Evolutionary conservation across 495 filamentous ascomycete species (phyloP).

Genomic region (Penicillium tannophilum): DNA sequence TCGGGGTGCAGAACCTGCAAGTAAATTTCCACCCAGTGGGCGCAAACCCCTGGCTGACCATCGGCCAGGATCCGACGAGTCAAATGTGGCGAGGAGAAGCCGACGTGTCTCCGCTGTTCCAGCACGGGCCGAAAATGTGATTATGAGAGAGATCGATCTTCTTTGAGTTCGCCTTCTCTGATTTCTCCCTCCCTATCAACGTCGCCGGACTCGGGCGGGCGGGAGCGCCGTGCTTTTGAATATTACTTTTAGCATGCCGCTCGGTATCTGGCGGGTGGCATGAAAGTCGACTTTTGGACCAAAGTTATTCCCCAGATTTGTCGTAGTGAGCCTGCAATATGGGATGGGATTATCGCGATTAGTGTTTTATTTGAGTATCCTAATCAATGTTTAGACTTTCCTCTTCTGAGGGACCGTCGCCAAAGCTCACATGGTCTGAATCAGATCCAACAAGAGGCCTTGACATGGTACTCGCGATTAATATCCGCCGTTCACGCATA

Average conservation of each 20-base stretch:
- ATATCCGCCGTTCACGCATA: slow-evolving; percentile 37
- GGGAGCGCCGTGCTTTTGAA: slow-evolving; percentile 49
- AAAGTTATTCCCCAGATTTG: slow-evolving; percentile 55
- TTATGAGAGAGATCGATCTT: slow-evolving; percentile 12
- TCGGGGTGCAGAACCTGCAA: slow-evolving; percentile 33
- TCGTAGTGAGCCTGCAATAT: slow-evolving; percentile 55
- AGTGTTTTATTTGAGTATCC: slow-evolving; percentile 52
- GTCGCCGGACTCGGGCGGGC: slow-evolving; percentile 15
- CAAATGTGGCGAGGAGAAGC: slow-evolving; percentile 68
- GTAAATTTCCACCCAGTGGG: slow-evolving; percentile 12
- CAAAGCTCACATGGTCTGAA: slow-evolving; percentile 6
- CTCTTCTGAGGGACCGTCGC: slow-evolving; percentile 13
- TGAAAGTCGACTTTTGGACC: slow-evolving; percentile 56
- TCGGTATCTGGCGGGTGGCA: slow-evolving; percentile 46
- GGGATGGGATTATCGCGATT: slow-evolving; percentile 54
- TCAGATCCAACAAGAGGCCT: slow-evolving; percentile 26
- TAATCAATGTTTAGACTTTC: slow-evolving; percentile 19
- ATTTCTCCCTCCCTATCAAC: slow-evolving; percentile 8
- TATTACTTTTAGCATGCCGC: slow-evolving; percentile 54
- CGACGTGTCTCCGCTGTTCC: slow-evolving; percentile 58
- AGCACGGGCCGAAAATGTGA: slow-evolving; percentile 52
- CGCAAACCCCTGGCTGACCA: not conserved
- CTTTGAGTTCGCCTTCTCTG: too few relatives aligned
- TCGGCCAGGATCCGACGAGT: slow-evolving; percentile 58
- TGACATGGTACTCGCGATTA: slow-evolving; percentile 38